Conservation (phyloP, 495 filamentous ascomycete species). For the Penicillium diatomitis region DNA sequence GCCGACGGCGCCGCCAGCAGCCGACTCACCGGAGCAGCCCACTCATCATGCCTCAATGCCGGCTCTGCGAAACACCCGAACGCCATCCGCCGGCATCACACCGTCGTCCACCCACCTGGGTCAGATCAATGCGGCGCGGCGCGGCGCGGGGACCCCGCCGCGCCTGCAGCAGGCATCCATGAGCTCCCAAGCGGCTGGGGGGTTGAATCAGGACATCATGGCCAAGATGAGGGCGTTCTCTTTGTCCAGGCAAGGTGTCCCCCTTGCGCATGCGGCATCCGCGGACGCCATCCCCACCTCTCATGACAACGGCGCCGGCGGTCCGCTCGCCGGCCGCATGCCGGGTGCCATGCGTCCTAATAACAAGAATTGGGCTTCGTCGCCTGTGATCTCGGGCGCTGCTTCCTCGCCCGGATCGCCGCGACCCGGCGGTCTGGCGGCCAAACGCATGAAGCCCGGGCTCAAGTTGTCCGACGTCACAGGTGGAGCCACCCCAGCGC, state of each 20-base stretch:
- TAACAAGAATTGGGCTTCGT: slow-evolving; percentile 41
- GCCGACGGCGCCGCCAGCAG: background rate
- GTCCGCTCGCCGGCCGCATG: slow-evolving; percentile 29
- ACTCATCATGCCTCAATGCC: slow-evolving; percentile 15
- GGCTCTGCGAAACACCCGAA: slow-evolving; percentile 18
- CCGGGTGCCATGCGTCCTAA: slow-evolving; percentile 31
- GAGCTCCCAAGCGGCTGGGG: slow-evolving; percentile 44
- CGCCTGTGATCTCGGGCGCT: slow-evolving; percentile 31
- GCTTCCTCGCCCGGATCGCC: slow-evolving; percentile 21
- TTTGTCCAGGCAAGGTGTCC: slow-evolving; percentile 50
- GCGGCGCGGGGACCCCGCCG: slow-evolving; percentile 35
- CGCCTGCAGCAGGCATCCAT: slow-evolving; percentile 39
- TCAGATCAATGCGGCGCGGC: slow-evolving; percentile 70
- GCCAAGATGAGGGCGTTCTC: slow-evolving; percentile 74
- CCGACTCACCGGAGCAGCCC: background rate
- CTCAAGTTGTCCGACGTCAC: slow-evolving; percentile 45
- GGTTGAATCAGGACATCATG: slow-evolving; percentile 69
- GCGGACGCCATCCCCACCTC: slow-evolving; percentile 28
- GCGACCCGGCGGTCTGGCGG: slow-evolving; percentile 44
- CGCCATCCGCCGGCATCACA: slow-evolving; percentile 45
- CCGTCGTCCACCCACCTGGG: slow-evolving; percentile 72
- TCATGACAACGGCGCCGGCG: slow-evolving; percentile 16
- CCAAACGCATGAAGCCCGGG: slow-evolving; percentile 42
- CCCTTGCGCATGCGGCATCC: slow-evolving; percentile 26
- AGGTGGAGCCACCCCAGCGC: slow-evolving; percentile 17